Evolutionary conservation across 2,329 filamentous ascomycete genomes (phyloP), one percentile per base, ranked within the genome.

Genomic region (Trichoderma sp.): DNA sequence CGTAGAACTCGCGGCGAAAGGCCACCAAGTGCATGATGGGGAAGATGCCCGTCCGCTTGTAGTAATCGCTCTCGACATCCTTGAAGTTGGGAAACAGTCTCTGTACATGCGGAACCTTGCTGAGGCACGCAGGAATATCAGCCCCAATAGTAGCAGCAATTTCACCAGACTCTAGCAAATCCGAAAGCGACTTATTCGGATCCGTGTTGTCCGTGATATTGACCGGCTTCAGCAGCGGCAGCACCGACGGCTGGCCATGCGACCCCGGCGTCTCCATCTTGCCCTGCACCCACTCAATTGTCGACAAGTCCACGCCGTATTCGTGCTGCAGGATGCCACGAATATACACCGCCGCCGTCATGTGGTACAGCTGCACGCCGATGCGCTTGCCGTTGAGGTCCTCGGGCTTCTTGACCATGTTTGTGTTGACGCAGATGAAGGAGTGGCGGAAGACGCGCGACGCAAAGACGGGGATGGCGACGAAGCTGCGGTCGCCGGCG

Each of bases 321-420:
- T 66, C 63, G 21, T 66, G 63, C 28, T 66, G 28, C 18, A 66
- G 2, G 3, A 66, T 26, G 28, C 63, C 63, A n/a, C 63, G 54
- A 13, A 66, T 66, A 8, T 54, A 66, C 8, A 66, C 63, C 37
- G 63, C 63, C 13, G 63, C 63, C 10, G 52, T 66, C 63, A 66
- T 66, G 26, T 66, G 37, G 63, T 66, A 66, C n/a, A 66, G 32
- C 52, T 66, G 63, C 37, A 66, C 63, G 63, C 63, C 63, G 5
- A 66, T 66, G 63, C 63, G 63, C 52, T 66, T 66, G 37, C 63
- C 63, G 11, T 58, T 66, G 52, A 66, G 63, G n/a, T 66, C 63
- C 37, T 66, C 51, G 32, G 63, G 63, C 21, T 66, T 54, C n/a
- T 49, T 58, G 28, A 66, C 3, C 1, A 66, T 14, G 37, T 66